These are phyloP conservation scores for Pilasporangium apinafurcum DNA, from an alignment of 352 stramenopile genomes.

Conservation along the genomic window DNA sequence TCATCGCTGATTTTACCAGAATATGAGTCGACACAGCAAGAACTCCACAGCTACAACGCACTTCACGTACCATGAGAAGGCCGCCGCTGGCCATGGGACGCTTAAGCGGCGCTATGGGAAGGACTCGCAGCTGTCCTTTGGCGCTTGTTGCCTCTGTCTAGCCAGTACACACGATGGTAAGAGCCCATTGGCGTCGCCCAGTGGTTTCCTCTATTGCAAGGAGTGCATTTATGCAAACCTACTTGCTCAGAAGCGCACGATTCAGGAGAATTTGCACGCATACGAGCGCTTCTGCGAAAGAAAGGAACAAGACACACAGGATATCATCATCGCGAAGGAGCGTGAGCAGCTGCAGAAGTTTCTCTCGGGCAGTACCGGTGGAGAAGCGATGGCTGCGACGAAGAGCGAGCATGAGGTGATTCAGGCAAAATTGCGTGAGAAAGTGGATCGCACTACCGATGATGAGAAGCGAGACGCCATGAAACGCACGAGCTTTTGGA, in stretches of 20 bases:
- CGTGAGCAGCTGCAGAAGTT: slow-evolving; percentile 41
- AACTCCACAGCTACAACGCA: slow-evolving; percentile 81
- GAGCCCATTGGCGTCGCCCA: slow-evolving; percentile 58
- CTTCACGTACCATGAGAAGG: slow-evolving; percentile 84
- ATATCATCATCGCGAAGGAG: slow-evolving; percentile 42
- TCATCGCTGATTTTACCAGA: no score
- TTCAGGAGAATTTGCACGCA: slow-evolving; percentile 53
- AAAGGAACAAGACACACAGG: slow-evolving; percentile 38
- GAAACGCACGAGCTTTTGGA: slow-evolving; percentile 84
- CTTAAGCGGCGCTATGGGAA: slow-evolving; percentile 78
- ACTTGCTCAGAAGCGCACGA: slow-evolving; percentile 73
- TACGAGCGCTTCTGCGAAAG: slow-evolving; percentile 64
- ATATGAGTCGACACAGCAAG: slow-evolving; percentile 85
- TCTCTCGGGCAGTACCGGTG: slow-evolving; percentile 26
- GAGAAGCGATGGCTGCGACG: slow-evolving; percentile 5
- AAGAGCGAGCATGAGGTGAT: slow-evolving; percentile 15
- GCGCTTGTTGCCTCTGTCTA: slow-evolving; percentile 74
- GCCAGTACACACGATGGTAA: slow-evolving; percentile 42
- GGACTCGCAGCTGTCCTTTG: slow-evolving; percentile 75
- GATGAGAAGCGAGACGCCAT: slow-evolving; percentile 70
- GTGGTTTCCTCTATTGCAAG: slow-evolving; percentile 80
- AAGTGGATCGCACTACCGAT: slow-evolving; percentile 68
- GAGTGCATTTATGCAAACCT: slow-evolving; percentile 87
- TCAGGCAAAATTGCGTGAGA: slow-evolving; percentile 51
- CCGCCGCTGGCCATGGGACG: slow-evolving; percentile 71